Base-by-base conservation (phyloP, 2,329 filamentous ascomycete species). In the Furcasterigmium furcatum region DNA sequence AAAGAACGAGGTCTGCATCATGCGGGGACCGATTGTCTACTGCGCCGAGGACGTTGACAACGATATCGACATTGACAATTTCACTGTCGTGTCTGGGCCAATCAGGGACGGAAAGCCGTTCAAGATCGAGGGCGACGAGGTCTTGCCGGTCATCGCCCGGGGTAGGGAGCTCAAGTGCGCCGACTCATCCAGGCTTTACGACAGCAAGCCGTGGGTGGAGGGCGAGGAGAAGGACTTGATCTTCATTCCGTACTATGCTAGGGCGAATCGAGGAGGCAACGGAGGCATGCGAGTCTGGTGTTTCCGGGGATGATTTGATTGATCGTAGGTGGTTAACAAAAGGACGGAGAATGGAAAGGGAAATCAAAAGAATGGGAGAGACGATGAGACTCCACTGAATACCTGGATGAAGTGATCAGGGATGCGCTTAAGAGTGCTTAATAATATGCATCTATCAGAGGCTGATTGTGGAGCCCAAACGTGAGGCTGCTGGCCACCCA, bases 21-120 rank as follows among this genome's bases (percentile, higher is more conserved):
- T 36, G 44, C 38, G 44, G 20, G 44, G 44, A 1, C 44, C 44
- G 19, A 13, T 45, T n/a, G 44, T 45, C 6, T 45, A 45, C 29
- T 45, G 44, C 29, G 40, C 40, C 30, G 38, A 45, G 21, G 44
- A 45, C 20, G 44, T 41, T n/a, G 38, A 45, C 29, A 45, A 45
- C n/a, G 12, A 29, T 4, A 6, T 45, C 14, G 44, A 45, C 38
- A 20, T 45, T 0, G 44, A 45, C 5, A 35, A 41, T 9, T 27
- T 45, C 16, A 16, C 30, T 2, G 16, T 45, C 1, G 19, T 21
- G 20, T 14, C 7, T 7, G 30, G 20, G 10, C 13, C 10, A 7
- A 19, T 45, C 12, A 32, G 19, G 13, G 44, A 41, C 13, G 36
- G 29, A 9, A 5, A 13, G 9, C 44, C 20, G 4, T 2, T 45